Evolutionary conservation across 2,329 filamentous ascomycete species (phyloP), one percentile per base, ranked within the genome.

Genomic region (Incumbomyces delicatus): DNA sequence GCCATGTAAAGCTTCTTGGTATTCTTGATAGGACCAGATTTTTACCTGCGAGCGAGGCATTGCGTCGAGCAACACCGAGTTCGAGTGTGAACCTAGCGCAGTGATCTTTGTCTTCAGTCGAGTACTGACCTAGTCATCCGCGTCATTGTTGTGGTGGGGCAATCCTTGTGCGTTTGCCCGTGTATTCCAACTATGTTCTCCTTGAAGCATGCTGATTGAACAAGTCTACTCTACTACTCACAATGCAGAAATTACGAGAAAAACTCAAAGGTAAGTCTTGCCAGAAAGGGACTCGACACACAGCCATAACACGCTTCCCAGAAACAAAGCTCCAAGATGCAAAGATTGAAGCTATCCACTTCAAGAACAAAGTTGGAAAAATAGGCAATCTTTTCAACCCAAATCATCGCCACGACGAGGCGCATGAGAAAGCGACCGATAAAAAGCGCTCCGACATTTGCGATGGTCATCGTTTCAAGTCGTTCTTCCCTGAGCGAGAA

Each of bases 361-460:
- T 78, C 40, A 82, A 80, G 63, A 69, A 80, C 61, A 77, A 77
- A 50, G 61, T 82, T 27, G 79, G 79, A 50, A 83, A 83, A 56
- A 74, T 81, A 50, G 69, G 70, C 56, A 83, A 83, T 56, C 62
- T 83, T 50, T 77, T 95, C 68, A 96, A 95, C 60, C 72, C 76
- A 18, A 86, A 94, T 53, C 90, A 96, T 64, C 84, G 90, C 46
- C 90, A 95, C 62, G 90, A 95, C 61, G 90, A 96, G 65, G 83
- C 83, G 55, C 89, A 96, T 62, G 92, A 96, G 63, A 74, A 90
- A 64, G 72, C 66, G 8, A 90, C 86, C 36, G 90, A 96, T 62
- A 76, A 76, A 11, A 95, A 95, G 69, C 78, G 92, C 49, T 77
- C 74, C 16, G 74, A 69, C 13, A 83, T 92, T 41, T 74, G 76